Evolutionary conservation across 208 protist genomes (phyloP), one percentile per base, ranked within the genome.

Genomic region (Trypanosomatidae sp.): DNA sequence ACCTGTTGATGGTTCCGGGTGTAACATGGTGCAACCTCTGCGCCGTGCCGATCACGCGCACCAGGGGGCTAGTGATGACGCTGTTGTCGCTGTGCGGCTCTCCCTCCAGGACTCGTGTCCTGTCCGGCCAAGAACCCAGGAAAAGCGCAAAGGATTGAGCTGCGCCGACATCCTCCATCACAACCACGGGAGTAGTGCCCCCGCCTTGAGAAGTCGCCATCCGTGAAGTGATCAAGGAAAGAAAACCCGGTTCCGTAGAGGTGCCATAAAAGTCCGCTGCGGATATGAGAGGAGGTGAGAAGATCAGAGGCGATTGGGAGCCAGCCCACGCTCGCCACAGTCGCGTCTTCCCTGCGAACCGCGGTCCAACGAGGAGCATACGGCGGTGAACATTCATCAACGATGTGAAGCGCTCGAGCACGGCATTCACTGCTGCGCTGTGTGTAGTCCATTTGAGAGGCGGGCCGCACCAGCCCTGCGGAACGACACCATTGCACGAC

Each of bases 231-330:
- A 66, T 65, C 43, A 66, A 56, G 33, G 50, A 62, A 49, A 80
- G 41, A 52, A 62, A 80, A 53, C 92, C 85, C 12, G 69, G 70
- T 44, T 77, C 56, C 25, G 60, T 69, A 4, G 49, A 60, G 43
- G 76, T 80, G 56, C 90, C 92, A 74, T 92, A 97, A 64, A 97
- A 86, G 25, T 93, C 90, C 39, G 70, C 74, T 15, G 76, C 83
- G 41, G 81, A 85, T 59, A 92, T 79, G 28, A 95, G 76, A 41
- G 78, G 70, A 5, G 86, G 81, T 33, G 81, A 89, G 47, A 97
- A 59, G 0, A 94, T 79, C 19, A 84, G 66, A 59, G 86, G 73
- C 39, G 65, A 77, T 25, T 71, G 74, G 25, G 58, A 46, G 17
- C 87, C 87, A 8, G 90, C 75, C 85, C 83, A 93, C 41, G 69